Conservation (phyloP, 257 asterid genomes). For the Solanum raphanifolium region DNA sequence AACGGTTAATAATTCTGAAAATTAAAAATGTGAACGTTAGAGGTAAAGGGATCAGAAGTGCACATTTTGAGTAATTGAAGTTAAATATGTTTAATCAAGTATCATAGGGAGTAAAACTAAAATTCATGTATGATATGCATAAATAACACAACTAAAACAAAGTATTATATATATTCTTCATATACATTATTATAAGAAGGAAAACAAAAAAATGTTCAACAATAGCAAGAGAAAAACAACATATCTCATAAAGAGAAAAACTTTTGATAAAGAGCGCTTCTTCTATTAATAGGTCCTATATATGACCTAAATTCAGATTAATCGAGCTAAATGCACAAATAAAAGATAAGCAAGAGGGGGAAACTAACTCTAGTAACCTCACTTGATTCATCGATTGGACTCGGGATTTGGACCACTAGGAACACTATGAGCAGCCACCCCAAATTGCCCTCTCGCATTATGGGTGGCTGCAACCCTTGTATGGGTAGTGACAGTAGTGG, state of each 20-base stretch:
- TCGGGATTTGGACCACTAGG: constrained; percentile 4
- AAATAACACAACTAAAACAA: background rate
- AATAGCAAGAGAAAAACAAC: background rate
- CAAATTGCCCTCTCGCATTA: background rate
- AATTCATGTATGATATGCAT: background rate
- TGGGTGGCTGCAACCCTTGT: background rate
- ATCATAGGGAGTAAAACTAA: background rate
- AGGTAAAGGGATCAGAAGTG: background rate
- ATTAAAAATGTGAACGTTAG: too few relatives aligned
- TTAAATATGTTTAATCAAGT: background rate
- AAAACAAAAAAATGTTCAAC: background rate
- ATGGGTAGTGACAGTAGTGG: background rate
- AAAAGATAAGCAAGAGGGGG: background rate
- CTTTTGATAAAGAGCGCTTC: background rate
- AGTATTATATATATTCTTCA: background rate
- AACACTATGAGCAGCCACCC: background rate
- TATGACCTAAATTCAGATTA: background rate
- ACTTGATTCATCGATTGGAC: background rate
- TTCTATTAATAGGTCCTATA: background rate
- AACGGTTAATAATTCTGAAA: background rate
- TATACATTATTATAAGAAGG: background rate
- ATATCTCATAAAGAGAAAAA: background rate
- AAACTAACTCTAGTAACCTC: background rate
- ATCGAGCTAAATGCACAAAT: background rate
- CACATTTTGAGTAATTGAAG: background rate